Base-by-base conservation (phyloP, 805 yeast species). In the Limtongia smithiae region DNA sequence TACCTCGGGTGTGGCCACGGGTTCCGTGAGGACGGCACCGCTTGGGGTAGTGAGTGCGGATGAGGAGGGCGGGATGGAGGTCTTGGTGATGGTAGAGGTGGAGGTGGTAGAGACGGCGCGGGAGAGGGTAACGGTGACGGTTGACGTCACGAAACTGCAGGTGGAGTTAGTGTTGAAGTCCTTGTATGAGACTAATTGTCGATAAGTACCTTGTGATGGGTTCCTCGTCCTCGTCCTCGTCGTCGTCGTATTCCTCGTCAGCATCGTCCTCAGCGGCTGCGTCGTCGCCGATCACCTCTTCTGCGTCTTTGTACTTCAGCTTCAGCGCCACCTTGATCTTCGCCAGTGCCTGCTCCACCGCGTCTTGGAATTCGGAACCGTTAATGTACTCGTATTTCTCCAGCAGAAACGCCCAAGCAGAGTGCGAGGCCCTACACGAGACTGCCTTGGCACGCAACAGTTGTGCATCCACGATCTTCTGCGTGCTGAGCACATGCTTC, bases 1-100 rank as follows among this genome's bases (percentile, higher is more conserved):
- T 17, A 45, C 34, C 18, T 22, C 32, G 7, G 57, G 57, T 3
- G 49, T 46, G 12, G 33, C 24, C 15, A n/a, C 11, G 12, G 40
- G 24, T 12, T 44, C 12, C 18, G 12, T n/a, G 21, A 15, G 8
- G 12, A 20, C 21, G 18, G 6, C 25, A 7, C 37, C n/a, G 24
- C 11, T 4, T 7, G 33, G 6, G 12, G 8, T 12, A 4, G 33
- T 28, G 8, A n/a, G 20, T 30, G 50, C n/a, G 45, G 37, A 9
- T 3, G 27, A 14, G 37, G 37, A n/a, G 33, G 17, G 8, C 37
- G 14, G 14, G 35, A 5, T 31, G 22, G 6, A 5, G 5, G 39
- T 8, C 22, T 11, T 36, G 18, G 28, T 24, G 22, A 17, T 9
- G 7, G 25, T n/a, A 6, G 6, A 5, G 7, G 22, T 22, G 15